Evolutionary conservation across 768 basidiomycete genomes (phyloP).

Genomic region (Mrakia frigida): DNA sequence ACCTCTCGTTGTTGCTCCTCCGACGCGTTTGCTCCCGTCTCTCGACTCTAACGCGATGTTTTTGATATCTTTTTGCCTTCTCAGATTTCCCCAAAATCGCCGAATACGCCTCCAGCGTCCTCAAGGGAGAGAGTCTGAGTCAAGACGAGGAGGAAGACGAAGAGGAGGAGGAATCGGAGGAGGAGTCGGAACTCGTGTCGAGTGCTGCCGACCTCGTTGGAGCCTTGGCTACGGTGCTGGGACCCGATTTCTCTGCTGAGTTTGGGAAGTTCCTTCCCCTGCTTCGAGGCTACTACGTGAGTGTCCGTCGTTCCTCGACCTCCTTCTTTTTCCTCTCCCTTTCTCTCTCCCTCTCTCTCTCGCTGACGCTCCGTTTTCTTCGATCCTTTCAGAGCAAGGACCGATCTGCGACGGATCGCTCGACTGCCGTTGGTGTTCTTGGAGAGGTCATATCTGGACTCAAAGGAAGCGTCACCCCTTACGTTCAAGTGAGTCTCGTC

Average conservation of each 20-base stretch:
- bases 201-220: constrained; percentile 92
- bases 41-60: background rate
- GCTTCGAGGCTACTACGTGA: constrained; percentile 84
- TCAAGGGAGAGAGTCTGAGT: constrained; percentile 91
- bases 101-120: constrained; percentile 71
- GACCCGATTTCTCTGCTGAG: constrained; percentile 70
- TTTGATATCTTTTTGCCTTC: background rate
- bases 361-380: too few relatives aligned
- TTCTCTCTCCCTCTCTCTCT: background rate
- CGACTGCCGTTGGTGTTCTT: constrained; percentile 84
- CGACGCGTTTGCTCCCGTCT: too few relatives aligned
- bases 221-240: constrained; percentile 74
- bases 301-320: too few relatives aligned
- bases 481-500: constrained; percentile 52
- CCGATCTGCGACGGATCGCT: constrained; percentile 82
- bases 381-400: constrained; percentile 54
- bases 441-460: constrained; percentile 94
- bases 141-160: constrained; percentile 79
- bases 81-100: constrained; percentile 65
- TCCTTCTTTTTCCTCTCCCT: too few relatives aligned
- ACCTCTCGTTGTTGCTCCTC: background rate
- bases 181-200: constrained; percentile 89
- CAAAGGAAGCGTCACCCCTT: constrained; percentile 76
- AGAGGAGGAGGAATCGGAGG: constrained; percentile 65
- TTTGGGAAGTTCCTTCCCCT: constrained; percentile 84